Evolutionary conservation across 768 basidiomycete species (phyloP), one percentile per base, ranked within the genome.

Genomic region (Naematelia aurantialba): DNA sequence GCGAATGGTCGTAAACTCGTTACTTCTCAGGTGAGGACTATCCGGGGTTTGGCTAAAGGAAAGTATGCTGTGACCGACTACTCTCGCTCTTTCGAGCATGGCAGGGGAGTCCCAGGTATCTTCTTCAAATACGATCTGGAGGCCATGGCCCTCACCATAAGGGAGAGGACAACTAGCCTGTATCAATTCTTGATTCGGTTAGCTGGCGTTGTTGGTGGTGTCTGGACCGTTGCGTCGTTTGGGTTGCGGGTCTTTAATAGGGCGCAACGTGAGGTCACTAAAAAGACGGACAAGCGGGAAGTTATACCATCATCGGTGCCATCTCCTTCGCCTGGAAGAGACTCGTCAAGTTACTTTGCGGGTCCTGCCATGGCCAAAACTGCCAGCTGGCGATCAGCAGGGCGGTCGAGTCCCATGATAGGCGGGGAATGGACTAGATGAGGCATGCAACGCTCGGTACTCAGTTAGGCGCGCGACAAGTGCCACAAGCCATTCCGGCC

Each of bases 61-160:
- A 47, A 94, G 76, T 97, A 98, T 79, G 89, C 89, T 47, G 94
- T 97, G 4, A 97, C 91, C 0, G 91, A 96, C 78, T 94, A 97
- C 66, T 85, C 83, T 1, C 85, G 89, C 27, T 81, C 83, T 17
- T 79, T 96, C 1, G 79, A 84, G 19, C 88, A 89, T 71, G 84
- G 89, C 63, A 79, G 81, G 14, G 89, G 89, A 5, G 87, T 90
- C 0, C 94, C 94, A 0, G 93, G 78, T 14, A 94, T 98, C 73
- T 97, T 94, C 81, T 96, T 97, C 87, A 96, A 97, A 78, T 97
- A 91, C 75, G 93, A 99, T 59, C 79, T 97, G 34, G 94, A 99
- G 72, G 91, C 93, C 0, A 83, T 98, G 78, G 81, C 83, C 22
- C 81, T 98, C 59, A 87, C 85, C 0, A 85, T 97, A 55, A 84